Conservation (phyloP, 1,284 basidiomycete species). For the Puccinia novopanici region DNA sequence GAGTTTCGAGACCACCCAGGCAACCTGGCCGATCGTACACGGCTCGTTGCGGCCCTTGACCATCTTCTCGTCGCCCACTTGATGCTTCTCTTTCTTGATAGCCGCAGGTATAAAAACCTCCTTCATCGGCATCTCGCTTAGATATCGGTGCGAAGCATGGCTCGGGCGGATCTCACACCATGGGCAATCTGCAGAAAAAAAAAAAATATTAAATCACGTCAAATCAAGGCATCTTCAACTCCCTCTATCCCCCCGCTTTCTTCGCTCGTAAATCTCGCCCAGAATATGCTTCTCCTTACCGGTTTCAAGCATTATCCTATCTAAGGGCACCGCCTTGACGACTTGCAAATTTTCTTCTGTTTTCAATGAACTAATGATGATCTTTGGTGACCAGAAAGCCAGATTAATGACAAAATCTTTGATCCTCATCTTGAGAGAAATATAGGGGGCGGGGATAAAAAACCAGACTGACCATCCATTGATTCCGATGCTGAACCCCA, state of each 20-base stretch:
- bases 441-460: neutral
- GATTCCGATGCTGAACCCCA: conserved; percentile 54
- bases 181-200: conserved; percentile 54
- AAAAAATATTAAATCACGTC: neutral
- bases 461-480: conserved; percentile 47
- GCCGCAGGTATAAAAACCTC: conserved; percentile 60
- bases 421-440: neutral
- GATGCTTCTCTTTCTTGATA: conserved; percentile 68
- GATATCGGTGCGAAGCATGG: conserved; percentile 69
- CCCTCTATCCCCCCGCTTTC: neutral
- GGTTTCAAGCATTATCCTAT: conserved; percentile 76
- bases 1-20: conserved; percentile 72
- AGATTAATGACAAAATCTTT: conserved; percentile 16
- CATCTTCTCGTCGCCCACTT: conserved; percentile 61
- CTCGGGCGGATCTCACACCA: conserved; percentile 70
- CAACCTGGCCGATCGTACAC: conserved; percentile 71
- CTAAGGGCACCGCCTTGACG: conserved; percentile 67
- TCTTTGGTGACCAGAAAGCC: conserved; percentile 9
- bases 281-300: conserved; percentile 61
- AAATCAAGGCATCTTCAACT: no score
- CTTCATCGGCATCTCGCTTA: conserved; percentile 63
- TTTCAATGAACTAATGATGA: conserved; percentile 70
- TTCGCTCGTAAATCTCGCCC: neutral
- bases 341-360: conserved; percentile 71
- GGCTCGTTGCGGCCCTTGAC: conserved; percentile 86